A percentile compares a stretch with the other conserved stretches of the same genome.
These are phyloP conservation scores for Beauveria varroae DNA, from an alignment of 2,329 filamentous ascomycete genomes.

Conservation along the genomic window DNA sequence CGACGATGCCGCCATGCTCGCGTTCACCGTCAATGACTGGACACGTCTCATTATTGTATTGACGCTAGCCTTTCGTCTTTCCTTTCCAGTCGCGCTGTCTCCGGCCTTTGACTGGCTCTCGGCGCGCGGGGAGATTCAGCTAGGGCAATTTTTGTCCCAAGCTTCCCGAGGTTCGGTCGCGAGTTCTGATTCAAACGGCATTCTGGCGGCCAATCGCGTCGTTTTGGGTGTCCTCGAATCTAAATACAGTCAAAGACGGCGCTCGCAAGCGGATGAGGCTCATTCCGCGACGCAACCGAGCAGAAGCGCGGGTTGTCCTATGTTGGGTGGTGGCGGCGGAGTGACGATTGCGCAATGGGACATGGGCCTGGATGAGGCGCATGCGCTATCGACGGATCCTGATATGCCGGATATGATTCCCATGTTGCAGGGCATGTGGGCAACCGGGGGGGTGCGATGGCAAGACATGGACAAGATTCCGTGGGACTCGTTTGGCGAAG, in stretches of 20 bases:
- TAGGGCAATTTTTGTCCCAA: conserved; percentile 1
- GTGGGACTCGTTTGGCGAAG: background rate
- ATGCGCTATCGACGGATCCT: background rate
- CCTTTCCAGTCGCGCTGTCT: conserved; percentile 5
- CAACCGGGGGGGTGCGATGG: background rate
- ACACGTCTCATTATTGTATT: conserved; percentile 7
- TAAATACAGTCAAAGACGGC: background rate
- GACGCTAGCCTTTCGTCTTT: conserved; percentile 7
- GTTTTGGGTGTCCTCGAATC: background rate
- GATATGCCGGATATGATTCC: conserved; percentile 4
- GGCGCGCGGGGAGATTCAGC: background rate
- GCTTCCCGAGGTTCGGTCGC: background rate
- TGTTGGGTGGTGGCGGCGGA: background rate
- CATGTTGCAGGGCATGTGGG: conserved; percentile 4
- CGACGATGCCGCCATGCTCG: conserved; percentile 1
- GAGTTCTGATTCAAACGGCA: background rate
- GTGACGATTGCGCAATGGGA: conserved; percentile 2
- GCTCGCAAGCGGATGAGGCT: background rate
- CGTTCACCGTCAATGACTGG: conserved; percentile 12
- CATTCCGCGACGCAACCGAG: background rate
- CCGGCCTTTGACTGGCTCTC: conserved; percentile 2
- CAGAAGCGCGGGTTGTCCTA: background rate
- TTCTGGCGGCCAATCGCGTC: conserved; percentile 2
- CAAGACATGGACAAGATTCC: background rate
- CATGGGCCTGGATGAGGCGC: background rate